phyloP scores from a whole-genome alignment of 495 filamentous ascomycete species.

The Extremus antarcticus region DNA sequence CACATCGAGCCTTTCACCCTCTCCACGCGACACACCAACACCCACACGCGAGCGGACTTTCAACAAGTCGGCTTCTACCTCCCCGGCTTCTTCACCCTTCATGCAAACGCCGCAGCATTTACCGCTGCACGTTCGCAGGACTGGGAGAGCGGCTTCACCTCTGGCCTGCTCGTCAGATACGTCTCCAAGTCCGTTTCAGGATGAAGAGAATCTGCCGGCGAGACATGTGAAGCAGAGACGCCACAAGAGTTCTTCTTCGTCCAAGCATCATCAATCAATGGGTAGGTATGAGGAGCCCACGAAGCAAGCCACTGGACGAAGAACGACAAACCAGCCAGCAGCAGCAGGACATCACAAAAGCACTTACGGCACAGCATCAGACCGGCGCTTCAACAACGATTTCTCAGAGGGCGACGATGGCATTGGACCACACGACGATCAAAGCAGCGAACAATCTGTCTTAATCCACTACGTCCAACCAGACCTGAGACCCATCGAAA shows the following conservation, averaged over 20 bases:
- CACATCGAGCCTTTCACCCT: slow-evolving; percentile 24
- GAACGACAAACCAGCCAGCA: not conserved
- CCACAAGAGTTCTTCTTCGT: slow-evolving; percentile 3
- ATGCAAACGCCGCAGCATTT: slow-evolving; percentile 28
- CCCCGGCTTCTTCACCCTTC: slow-evolving; percentile 31
- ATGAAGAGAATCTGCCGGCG: not conserved
- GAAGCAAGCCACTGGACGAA: not conserved
- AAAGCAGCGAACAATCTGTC: not conserved
- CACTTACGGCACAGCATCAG: no score
- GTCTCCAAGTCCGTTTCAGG: slow-evolving; percentile 10
- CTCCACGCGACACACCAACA: slow-evolving; percentile 8
- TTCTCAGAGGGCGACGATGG: not conserved
- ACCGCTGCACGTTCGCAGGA: slow-evolving; percentile 16
- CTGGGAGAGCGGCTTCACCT: slow-evolving; percentile 40
- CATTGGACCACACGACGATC: not conserved
- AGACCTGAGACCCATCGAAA: slow-evolving; percentile 8
- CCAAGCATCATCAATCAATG: slow-evolving; percentile 14
- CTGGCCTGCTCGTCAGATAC: slow-evolving; percentile 21
- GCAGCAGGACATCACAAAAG: no score
- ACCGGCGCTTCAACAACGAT: no score
- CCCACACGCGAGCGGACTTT: slow-evolving; percentile 14
- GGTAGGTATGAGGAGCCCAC: slow-evolving; percentile 13
- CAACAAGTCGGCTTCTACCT: slow-evolving; percentile 16
- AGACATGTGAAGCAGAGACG: not conserved
- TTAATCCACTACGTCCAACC: not conserved